Evolutionary conservation across 1,139 yeast species (phyloP).

Genomic region (Yamadazyma diddensiae): DNA sequence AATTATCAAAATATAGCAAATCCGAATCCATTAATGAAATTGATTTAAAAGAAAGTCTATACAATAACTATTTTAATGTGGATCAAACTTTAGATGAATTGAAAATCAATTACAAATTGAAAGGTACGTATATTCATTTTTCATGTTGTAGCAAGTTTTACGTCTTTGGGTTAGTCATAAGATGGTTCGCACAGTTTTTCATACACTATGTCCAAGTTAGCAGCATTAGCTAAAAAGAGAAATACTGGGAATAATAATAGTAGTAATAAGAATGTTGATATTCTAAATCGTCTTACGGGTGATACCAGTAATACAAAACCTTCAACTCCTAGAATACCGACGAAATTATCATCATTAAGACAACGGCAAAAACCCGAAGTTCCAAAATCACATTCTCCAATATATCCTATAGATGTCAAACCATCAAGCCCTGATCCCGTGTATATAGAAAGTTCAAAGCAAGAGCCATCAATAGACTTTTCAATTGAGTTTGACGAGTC

Average conservation of each 20-base stretch:
- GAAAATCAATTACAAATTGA: constrained; percentile 39
- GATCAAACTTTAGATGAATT: constrained; percentile 54
- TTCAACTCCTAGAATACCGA: constrained; percentile 5
- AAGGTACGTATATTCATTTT: constrained; percentile 48
- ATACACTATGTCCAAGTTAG: constrained; percentile 31
- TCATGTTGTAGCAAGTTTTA: no score
- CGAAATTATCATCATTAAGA: not conserved
- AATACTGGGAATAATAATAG: constrained; percentile 14
- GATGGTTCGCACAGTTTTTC: not conserved
- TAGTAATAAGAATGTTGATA: constrained; percentile 20
- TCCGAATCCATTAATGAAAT: constrained; percentile 43
- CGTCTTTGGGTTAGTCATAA: no score
- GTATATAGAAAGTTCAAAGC: no score
- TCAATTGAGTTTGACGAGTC: constrained; percentile 6
- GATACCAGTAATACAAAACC: not conserved
- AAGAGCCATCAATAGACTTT: no score
- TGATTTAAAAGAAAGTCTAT: constrained; percentile 58
- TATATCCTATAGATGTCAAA: no score
- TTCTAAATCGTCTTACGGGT: constrained; percentile 17
- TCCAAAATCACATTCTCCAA: no score
- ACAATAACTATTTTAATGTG: constrained; percentile 57
- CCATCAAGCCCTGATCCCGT: not conserved
- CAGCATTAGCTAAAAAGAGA: constrained; percentile 47
- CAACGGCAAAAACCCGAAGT: no score
- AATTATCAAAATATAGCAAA: constrained; percentile 33